phyloP scores from a whole-genome alignment of 306 rosid species.

The Luffa aegyptiaca region DNA sequence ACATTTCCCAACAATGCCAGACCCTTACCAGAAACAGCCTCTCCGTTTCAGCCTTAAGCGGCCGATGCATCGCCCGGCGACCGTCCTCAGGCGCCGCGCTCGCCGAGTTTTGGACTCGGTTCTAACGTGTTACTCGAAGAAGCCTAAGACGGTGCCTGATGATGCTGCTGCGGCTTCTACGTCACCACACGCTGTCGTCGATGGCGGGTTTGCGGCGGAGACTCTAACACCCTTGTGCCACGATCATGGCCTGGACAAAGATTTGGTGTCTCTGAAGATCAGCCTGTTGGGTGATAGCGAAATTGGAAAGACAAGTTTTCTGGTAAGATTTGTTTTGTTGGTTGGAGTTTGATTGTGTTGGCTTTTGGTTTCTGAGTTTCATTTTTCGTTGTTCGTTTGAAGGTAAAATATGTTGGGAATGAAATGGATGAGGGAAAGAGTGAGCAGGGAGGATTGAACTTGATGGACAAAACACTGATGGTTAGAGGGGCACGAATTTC shows the following conservation, averaged over 20 bases:
- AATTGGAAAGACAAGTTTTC: constrained; percentile 84
- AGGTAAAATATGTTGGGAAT: constrained; percentile 75
- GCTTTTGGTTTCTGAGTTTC: not conserved
- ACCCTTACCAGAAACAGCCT: constrained; percentile 9
- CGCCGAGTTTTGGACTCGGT: constrained; percentile 37
- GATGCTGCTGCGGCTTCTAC: constrained; percentile 16
- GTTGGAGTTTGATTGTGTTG: not conserved
- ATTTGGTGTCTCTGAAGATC: constrained; percentile 80
- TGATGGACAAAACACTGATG: constrained; percentile 55
- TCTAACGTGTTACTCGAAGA: constrained; percentile 38
- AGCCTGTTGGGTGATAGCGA: constrained; percentile 72
- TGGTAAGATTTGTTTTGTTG: constrained; percentile 27
- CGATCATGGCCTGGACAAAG: constrained; percentile 38
- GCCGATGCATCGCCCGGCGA: constrained; percentile 32
- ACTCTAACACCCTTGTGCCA: constrained; percentile 6
- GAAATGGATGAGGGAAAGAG: constrained; percentile 25
- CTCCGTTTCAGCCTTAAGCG: constrained; percentile 15
- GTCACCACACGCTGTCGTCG: not conserved
- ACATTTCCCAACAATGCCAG: constrained; percentile 15
- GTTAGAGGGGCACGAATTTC: constrained; percentile 81
- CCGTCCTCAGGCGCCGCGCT: constrained; percentile 50
- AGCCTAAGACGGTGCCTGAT: constrained; percentile 32
- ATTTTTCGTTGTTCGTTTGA: not conserved
- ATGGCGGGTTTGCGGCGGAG: not conserved
- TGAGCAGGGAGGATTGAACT: constrained; percentile 35